These are phyloP conservation scores for Kwoniella sp. DNA, from an alignment of 768 basidiomycete genomes.

Conservation along the genomic window DNA sequence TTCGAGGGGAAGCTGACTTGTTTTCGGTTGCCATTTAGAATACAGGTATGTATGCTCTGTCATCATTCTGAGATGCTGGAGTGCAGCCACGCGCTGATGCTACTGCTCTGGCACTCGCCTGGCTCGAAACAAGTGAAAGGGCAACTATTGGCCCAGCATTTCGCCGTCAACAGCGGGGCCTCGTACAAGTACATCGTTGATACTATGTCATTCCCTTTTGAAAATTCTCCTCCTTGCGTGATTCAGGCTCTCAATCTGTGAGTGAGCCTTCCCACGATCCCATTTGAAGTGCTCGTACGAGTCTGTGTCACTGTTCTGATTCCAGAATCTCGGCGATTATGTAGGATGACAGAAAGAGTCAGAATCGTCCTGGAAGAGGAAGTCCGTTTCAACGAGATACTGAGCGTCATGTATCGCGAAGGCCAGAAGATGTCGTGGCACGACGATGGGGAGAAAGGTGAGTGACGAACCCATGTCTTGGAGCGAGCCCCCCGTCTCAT, in stretches of 20 bases:
- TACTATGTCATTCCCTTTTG: constrained; percentile 41
- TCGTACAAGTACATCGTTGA: constrained; percentile 50
- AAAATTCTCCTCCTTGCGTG: constrained; percentile 32
- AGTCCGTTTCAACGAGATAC: constrained; percentile 51
- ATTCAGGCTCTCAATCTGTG: constrained; percentile 24
- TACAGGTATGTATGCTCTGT: constrained; percentile 18
- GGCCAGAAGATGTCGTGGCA: constrained; percentile 52
- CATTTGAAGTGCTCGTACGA: neutral
- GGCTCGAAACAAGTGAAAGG: constrained; percentile 37
- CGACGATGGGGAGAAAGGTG: constrained; percentile 54
- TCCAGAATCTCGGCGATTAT: neutral
- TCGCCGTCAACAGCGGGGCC: constrained; percentile 42
- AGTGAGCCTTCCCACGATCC: constrained; percentile 12
- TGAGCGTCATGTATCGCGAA: constrained; percentile 43
- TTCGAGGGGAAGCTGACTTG: neutral
- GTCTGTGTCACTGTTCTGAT: neutral
- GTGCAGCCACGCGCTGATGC: no score
- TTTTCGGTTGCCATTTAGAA: neutral
- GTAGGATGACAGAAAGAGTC: constrained; percentile 24
- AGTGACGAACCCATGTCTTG: constrained; percentile 14
- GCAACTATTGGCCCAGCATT: constrained; percentile 45
- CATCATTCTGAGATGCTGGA: neutral
- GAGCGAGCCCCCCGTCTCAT: no score
- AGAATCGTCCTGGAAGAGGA: constrained; percentile 15
- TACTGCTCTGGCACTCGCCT: neutral